Base-by-base conservation (phyloP, 306 rosid genomes). In the Fagus sylvatica region DNA sequence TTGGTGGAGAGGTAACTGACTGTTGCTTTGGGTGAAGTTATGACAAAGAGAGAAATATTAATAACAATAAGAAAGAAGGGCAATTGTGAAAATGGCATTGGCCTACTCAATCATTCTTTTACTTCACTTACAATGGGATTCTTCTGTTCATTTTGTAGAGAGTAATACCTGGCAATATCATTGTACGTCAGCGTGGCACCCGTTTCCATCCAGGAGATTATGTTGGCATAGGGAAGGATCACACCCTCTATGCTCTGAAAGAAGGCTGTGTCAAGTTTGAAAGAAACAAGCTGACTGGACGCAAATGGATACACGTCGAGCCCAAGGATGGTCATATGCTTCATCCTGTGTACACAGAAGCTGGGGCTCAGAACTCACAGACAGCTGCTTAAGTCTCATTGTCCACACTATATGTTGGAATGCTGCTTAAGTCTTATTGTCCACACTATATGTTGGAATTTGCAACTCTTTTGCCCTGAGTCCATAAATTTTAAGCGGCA, bases 121-220 rank as follows among this genome's bases (percentile, higher is more conserved):
- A 13, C 17, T 48, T 68, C 65, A 41, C 60, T 78, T 6, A 39
- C 3, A 8, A n/a, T 34, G 43, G 17, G 33, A 41, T 75, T 57
- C 70, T 46, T 60, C 36, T 69, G 76, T 83, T 78, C 76, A 42
- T 77, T 28, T 33, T 84, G 73, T 87, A 89, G 93, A 87, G 89
- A 77, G 93, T 94, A 73, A 92, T 90, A 78, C 97, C 97, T 1
- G 97, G 97, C 81, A 94, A 94, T 83, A 88, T 94, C 80, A 94
- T 90, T 61, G 97, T 92, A 51, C 78, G 97, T 40, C 97, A 94
- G 33, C 91, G 95, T 0, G 98, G 98, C 51, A 94, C 97, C 34
- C 96, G 95, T 11, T 94, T 92, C 75, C 97, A 94, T 79, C 98
- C 98, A 0, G 97, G 98, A 79, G 84, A 94, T 83, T 94, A 94